Conservation (phyloP, 495 filamentous ascomycete species). For the Sordaria brevicollis region DNA sequence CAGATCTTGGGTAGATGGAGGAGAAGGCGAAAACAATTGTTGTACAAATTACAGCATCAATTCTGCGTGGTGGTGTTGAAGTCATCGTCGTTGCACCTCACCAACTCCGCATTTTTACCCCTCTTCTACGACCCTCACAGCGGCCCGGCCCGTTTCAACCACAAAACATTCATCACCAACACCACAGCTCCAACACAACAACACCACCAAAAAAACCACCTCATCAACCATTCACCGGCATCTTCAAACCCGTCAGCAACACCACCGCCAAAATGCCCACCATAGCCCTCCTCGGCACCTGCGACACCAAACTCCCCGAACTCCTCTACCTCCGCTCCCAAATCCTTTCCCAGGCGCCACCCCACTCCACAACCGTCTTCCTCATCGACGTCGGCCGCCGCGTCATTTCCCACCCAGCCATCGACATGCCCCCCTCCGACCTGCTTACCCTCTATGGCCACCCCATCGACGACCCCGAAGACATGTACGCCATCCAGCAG, state of each 20-base stretch:
- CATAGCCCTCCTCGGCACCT: constrained; percentile 55
- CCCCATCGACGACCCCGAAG: constrained; percentile 12
- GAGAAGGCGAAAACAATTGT: not conserved
- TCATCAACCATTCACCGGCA: not conserved
- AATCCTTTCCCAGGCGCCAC: constrained; percentile 28
- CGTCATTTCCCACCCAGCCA: constrained; percentile 28
- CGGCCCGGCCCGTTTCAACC: not conserved
- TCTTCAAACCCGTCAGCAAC: not conserved
- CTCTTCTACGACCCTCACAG: not conserved
- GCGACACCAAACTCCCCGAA: constrained; percentile 56
- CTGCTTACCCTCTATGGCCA: constrained; percentile 6
- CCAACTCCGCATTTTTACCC: not conserved
- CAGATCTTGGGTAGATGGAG: not conserved
- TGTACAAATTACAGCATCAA: not conserved
- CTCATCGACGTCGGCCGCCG: constrained; percentile 49
- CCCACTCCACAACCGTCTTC: constrained; percentile 20
- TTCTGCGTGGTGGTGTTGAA: not conserved
- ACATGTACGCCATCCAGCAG: not conserved
- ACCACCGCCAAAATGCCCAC: constrained; percentile 18
- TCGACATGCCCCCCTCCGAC: constrained; percentile 35
- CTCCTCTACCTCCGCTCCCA: constrained; percentile 45
- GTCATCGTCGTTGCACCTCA: not conserved
- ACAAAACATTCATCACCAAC: not conserved
- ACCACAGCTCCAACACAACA: not conserved
- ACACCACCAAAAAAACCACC: not conserved